Conservation (phyloP, 371 early-diverging fungal species). For the Gilbertella persicaria region DNA sequence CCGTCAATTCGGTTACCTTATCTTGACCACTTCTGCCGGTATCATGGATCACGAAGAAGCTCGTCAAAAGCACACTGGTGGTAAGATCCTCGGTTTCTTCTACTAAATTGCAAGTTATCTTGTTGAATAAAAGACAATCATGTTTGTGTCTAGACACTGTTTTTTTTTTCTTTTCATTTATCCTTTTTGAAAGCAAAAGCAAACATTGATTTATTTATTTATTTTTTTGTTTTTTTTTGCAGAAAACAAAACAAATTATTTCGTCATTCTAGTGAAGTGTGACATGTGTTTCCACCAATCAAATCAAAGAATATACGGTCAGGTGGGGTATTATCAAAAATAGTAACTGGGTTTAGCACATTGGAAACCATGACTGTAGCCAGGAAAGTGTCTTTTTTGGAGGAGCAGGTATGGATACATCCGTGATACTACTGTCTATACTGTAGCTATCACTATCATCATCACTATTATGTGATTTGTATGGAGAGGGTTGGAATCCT, state of each 20-base stretch:
- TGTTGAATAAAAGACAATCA: too few species aligned
- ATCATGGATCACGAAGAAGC: slow-evolving; percentile 99
- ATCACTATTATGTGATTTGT: not conserved
- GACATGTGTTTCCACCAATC: too few species aligned
- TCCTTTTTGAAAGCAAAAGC: too few species aligned
- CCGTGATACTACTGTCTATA: slow-evolving; percentile 17
- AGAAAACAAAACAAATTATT: too few species aligned
- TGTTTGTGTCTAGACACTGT: too few species aligned
- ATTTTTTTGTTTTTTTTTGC: too few species aligned
- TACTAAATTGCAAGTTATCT: slow-evolving; percentile 56
- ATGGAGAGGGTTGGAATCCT: slow-evolving; percentile 25
- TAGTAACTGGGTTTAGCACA: not conserved
- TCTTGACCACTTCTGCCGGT: slow-evolving; percentile 98
- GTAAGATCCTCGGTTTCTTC: slow-evolving; percentile 96
- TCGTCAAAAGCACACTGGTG: slow-evolving; percentile 98
- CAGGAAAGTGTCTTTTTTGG: slow-evolving; percentile 1
- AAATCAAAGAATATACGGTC: too few species aligned
- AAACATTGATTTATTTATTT: too few species aligned
- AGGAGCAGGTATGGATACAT: not conserved
- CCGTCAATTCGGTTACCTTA: slow-evolving; percentile 99
- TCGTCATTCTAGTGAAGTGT: too few species aligned
- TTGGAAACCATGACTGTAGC: slow-evolving; percentile 9
- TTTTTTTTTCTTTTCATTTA: too few species aligned
- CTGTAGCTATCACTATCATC: slow-evolving; percentile 7
- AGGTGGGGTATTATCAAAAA: not conserved